Percentiles rank a stretch among this genome's conserved stretches.
Evolutionary conservation across 2,329 filamentous ascomycete genomes (phyloP).

Genomic region (Colletotrichum abscissum): DNA sequence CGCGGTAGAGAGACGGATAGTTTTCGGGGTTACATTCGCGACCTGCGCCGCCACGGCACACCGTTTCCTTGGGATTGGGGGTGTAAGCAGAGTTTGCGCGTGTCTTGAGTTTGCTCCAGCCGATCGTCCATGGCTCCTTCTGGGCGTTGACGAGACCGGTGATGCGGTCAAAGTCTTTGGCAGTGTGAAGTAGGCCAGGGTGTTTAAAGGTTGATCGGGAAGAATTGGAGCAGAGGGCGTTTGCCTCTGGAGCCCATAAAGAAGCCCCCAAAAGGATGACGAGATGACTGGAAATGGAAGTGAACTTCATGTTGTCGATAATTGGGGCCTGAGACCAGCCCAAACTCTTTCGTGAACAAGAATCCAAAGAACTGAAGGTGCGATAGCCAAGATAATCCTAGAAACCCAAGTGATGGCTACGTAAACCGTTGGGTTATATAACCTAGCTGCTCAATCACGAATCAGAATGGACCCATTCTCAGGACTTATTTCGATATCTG

Average conservation of each 20-base stretch:
- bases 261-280: neutral
- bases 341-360: neutral
- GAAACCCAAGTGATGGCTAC: no score
- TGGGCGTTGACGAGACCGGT: constrained; percentile 46
- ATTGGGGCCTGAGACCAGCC: neutral
- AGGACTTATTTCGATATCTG: neutral
- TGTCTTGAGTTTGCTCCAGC: constrained; percentile 46
- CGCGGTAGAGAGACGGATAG: constrained; percentile 52
- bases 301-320: constrained; percentile 10
- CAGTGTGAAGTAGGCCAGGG: constrained; percentile 46
- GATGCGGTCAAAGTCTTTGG: constrained; percentile 52
- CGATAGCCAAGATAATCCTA: neutral
- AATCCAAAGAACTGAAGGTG: no score
- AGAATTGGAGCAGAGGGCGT: neutral
- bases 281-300: neutral
- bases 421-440: neutral
- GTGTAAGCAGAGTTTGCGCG: constrained; percentile 45
- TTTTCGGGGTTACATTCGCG: constrained; percentile 39
- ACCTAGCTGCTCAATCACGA: no score
- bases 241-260: neutral
- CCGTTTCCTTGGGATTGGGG: constrained; percentile 41
- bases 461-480: neutral
- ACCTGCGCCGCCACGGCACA: constrained; percentile 46
- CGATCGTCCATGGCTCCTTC: constrained; percentile 44
- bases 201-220: neutral